Conservation (phyloP, 108 stramenopile species). For the Stephanodiscus triporus region DNA sequence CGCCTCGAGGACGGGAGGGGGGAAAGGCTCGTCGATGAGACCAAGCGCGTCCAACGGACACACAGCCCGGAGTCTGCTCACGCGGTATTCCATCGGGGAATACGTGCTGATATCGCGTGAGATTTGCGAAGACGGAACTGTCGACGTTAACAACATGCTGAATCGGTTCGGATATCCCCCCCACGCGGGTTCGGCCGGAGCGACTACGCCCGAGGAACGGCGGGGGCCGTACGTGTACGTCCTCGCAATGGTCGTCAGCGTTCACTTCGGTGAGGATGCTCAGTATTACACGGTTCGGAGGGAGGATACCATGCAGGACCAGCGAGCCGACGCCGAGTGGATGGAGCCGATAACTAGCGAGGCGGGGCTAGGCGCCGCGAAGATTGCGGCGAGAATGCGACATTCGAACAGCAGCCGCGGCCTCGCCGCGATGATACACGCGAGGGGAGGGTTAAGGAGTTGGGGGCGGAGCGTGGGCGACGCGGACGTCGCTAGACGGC, state of each 20-base stretch:
- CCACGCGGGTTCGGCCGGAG: constrained; percentile 40
- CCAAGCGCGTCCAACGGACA: background rate
- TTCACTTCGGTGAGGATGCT: constrained; percentile 77
- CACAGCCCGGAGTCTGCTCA: background rate
- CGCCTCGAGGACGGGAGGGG: too few relatives aligned
- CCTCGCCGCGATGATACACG: background rate
- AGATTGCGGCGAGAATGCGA: background rate
- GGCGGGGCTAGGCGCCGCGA: constrained; percentile 30
- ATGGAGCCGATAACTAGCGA: constrained; percentile 50
- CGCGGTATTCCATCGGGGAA: constrained; percentile 36
- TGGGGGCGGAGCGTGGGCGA: background rate
- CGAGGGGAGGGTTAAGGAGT: background rate
- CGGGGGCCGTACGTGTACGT: constrained; percentile 72
- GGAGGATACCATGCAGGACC: constrained; percentile 59
- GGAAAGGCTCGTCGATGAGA: too few relatives aligned
- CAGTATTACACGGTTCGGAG: constrained; percentile 76
- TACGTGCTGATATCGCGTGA: constrained; percentile 46
- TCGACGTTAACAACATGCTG: background rate
- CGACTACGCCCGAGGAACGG: constrained; percentile 51
- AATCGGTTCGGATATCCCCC: background rate
- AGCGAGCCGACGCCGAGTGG: constrained; percentile 64
- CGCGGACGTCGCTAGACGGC: background rate
- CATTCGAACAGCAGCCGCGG: background rate
- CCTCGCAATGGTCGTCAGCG: constrained; percentile 57
- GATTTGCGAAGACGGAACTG: background rate